Conservation (phyloP, 163 green algal genomes). For the Scenedesmus sp. region DNA sequence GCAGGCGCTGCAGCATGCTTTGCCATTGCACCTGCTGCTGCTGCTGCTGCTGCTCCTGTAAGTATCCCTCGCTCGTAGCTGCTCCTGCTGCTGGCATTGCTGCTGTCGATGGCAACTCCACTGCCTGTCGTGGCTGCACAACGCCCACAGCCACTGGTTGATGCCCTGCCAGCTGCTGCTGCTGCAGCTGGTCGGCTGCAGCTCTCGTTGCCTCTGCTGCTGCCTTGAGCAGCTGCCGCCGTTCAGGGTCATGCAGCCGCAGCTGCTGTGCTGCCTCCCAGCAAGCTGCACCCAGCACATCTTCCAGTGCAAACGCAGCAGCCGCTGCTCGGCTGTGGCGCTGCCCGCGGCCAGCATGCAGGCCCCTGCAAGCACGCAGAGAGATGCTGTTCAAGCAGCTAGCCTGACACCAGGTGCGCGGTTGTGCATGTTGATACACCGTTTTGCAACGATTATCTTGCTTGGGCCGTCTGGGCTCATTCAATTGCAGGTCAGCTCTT, state of each 20-base stretch:
- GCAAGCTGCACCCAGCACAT: conserved; percentile 27
- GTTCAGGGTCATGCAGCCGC: conserved; percentile 15
- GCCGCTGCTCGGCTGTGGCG: conserved; percentile 39
- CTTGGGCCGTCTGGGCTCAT: too few relatives aligned
- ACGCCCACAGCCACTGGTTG: neutral
- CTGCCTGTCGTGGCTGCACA: neutral
- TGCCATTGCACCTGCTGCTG: neutral
- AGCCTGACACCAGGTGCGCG: too few relatives aligned
- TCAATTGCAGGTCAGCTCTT: too few relatives aligned
- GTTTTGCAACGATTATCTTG: too few relatives aligned
- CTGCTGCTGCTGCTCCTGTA: too few relatives aligned
- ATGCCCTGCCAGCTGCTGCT: neutral
- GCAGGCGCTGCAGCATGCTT: neutral
- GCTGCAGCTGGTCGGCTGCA: neutral
- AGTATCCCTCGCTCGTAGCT: too few relatives aligned
- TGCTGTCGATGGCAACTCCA: neutral
- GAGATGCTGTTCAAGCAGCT: neutral
- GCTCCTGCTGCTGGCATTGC: neutral
- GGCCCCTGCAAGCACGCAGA: neutral
- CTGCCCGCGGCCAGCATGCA: neutral
- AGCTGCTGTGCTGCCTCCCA: neutral
- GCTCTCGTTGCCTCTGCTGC: neutral
- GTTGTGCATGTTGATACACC: too few relatives aligned
- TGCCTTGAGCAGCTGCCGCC: conserved; percentile 1
- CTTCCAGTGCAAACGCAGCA: conserved; percentile 30